Evolutionary conservation across 495 filamentous ascomycete genomes (phyloP).

Genomic region (Talaromyces adpressus): DNA sequence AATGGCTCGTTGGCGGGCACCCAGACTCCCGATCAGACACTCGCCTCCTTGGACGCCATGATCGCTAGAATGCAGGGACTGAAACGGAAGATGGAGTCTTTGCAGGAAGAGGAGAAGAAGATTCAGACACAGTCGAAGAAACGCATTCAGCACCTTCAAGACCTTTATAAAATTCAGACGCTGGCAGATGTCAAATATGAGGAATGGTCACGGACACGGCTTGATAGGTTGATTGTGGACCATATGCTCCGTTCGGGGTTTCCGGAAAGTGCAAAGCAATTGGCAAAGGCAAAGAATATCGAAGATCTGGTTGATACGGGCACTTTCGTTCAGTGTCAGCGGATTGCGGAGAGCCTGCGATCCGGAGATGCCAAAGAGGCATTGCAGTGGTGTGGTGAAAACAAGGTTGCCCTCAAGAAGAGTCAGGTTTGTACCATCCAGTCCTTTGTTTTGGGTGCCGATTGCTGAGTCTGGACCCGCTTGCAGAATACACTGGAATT

Average conservation of each 20-base stretch:
- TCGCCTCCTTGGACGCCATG: slow-evolving; percentile 76
- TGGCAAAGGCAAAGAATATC: slow-evolving; percentile 66
- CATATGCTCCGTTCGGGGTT: slow-evolving; percentile 83
- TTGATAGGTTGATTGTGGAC: slow-evolving; percentile 83
- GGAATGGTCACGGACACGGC: slow-evolving; percentile 70
- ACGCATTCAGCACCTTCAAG: slow-evolving; percentile 70
- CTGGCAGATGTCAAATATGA: slow-evolving; percentile 93
- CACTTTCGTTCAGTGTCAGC: slow-evolving; percentile 77
- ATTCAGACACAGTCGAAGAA: slow-evolving; percentile 67
- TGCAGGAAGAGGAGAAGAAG: slow-evolving; percentile 69
- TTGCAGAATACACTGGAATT: slow-evolving; percentile 80
- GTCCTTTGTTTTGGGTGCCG: background rate
- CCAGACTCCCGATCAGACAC: slow-evolving; percentile 56
- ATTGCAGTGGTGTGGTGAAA: slow-evolving; percentile 84
- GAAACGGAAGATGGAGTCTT: slow-evolving; percentile 74
- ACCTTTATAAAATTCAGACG: slow-evolving; percentile 71
- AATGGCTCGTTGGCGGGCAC: slow-evolving; percentile 56
- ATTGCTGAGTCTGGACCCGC: slow-evolving; percentile 18
- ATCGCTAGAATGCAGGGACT: slow-evolving; percentile 74
- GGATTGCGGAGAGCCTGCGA: slow-evolving; percentile 63
- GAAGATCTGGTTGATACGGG: slow-evolving; percentile 81
- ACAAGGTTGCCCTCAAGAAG: slow-evolving; percentile 79
- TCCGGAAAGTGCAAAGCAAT: slow-evolving; percentile 61
- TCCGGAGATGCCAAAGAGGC: slow-evolving; percentile 69
- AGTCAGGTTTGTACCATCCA: slow-evolving; percentile 53